These are phyloP conservation scores for Camellia japonica DNA, from an alignment of 148 eudicot genomes.

Conservation along the genomic window DNA sequence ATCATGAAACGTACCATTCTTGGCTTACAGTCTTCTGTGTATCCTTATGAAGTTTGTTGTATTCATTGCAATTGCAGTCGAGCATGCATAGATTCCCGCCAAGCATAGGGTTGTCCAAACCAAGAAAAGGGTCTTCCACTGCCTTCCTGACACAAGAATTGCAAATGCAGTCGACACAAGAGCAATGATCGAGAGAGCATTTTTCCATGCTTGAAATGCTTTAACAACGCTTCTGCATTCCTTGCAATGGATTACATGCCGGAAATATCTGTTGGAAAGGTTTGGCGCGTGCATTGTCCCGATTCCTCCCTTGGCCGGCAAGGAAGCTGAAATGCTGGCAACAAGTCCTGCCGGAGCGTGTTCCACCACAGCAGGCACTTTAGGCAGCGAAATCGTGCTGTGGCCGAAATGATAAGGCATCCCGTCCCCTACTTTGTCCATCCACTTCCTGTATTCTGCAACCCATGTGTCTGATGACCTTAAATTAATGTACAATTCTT, in stretches of 20 bases:
- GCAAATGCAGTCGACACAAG: slow-evolving; percentile 62
- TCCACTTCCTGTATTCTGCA: slow-evolving; percentile 94
- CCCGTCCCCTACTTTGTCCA: slow-evolving; percentile 98
- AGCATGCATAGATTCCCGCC: slow-evolving; percentile 66
- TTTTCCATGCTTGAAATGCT: slow-evolving; percentile 65
- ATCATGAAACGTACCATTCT: not conserved
- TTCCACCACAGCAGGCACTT: slow-evolving; percentile 78
- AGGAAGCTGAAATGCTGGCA: slow-evolving; percentile 77
- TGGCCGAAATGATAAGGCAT: slow-evolving; percentile 99
- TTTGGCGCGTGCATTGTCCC: slow-evolving; percentile 78
- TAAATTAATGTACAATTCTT: slow-evolving; percentile 64
- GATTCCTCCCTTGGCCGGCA: slow-evolving; percentile 85
- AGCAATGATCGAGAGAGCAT: slow-evolving; percentile 50
- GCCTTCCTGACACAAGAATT: slow-evolving; percentile 61
- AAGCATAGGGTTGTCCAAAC: slow-evolving; percentile 53
- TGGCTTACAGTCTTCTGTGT: slow-evolving; percentile 73
- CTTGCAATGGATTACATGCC: slow-evolving; percentile 92
- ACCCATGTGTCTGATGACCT: slow-evolving; percentile 96
- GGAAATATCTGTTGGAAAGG: slow-evolving; percentile 66
- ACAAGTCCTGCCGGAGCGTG: slow-evolving; percentile 93
- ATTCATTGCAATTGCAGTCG: slow-evolving; percentile 60
- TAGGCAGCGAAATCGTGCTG: slow-evolving; percentile 62
- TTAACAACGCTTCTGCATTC: slow-evolving; percentile 62
- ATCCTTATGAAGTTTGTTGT: slow-evolving; percentile 87
- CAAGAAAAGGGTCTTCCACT: slow-evolving; percentile 75